Evolutionary conservation across 2,329 filamentous ascomycete genomes (phyloP).

Genomic region (Colletotrichum melonis): DNA sequence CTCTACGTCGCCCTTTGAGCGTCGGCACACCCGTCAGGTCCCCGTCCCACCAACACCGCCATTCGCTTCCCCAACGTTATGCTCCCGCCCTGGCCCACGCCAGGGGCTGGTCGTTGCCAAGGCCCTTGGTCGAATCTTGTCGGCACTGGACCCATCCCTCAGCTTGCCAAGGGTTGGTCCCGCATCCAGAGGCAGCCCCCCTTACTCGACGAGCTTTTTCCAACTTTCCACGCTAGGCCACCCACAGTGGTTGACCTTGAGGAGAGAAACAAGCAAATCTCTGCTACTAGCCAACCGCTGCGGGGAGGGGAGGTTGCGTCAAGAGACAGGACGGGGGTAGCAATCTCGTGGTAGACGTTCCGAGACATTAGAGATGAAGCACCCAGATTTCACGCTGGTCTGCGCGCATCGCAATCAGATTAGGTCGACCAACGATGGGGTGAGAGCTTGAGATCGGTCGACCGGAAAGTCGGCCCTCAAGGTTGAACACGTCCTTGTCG

Average conservation of each 20-base stretch:
- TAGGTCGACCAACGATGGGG: too few relatives aligned
- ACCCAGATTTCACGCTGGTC: not conserved
- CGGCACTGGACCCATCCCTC: not conserved
- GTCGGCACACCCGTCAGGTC: constrained; percentile 21
- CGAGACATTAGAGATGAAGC: constrained; percentile 5
- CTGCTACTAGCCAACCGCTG: not conserved
- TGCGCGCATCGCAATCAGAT: not conserved
- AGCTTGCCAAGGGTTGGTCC: constrained; percentile 24
- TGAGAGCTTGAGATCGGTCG: not conserved
- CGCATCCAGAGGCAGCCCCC: not conserved
- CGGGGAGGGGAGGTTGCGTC: not conserved
- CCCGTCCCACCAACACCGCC: constrained; percentile 7
- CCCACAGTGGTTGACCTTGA: not conserved
- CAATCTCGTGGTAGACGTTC: not conserved
- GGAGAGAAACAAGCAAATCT: constrained; percentile 1
- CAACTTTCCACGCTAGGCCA: not conserved
- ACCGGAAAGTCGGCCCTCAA: not conserved
- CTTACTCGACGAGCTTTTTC: not conserved
- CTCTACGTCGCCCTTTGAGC: not conserved
- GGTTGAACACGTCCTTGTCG: constrained; percentile 7
- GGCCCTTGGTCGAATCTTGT: not conserved
- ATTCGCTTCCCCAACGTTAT: constrained; percentile 4
- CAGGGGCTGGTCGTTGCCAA: constrained; percentile 15
- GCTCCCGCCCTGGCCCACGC: not conserved
- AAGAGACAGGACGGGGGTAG: not conserved